These are phyloP conservation scores for Dictyostelium intermedium DNA, from an alignment of 78 protist genomes.

Conservation along the genomic window DNA sequence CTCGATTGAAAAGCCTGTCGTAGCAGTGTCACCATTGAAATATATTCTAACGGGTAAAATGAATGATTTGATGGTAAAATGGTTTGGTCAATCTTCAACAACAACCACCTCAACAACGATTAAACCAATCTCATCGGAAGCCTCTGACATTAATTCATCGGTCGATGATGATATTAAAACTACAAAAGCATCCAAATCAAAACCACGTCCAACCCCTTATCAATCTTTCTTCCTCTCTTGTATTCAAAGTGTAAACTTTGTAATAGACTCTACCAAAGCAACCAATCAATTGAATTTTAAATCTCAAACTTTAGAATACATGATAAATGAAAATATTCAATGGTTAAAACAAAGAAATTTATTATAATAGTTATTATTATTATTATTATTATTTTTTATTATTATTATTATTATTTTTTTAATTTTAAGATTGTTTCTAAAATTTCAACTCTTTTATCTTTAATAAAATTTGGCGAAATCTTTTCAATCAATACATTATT, in stretches of 20 bases:
- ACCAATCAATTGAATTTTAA: background rate
- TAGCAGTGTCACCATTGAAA: background rate
- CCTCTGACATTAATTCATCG: background rate
- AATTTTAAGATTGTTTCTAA: background rate
- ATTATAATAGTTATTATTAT: background rate
- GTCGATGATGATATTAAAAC: background rate
- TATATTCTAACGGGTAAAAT: background rate
- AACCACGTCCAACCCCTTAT: background rate
- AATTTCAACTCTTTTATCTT: slow-evolving; percentile 26
- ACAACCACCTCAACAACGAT: background rate
- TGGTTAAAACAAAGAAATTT: slow-evolving; percentile 5
- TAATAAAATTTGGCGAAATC: background rate
- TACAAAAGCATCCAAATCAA: background rate
- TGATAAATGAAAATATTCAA: slow-evolving; percentile 6
- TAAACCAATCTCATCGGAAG: background rate
- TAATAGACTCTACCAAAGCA: background rate
- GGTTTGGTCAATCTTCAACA: background rate
- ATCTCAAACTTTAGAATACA: background rate
- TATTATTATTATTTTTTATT: background rate
- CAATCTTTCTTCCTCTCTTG: background rate
- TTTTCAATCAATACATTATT: background rate
- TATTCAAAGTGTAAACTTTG: background rate
- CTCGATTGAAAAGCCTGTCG: background rate
- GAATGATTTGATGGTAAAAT: background rate
- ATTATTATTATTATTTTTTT: background rate